Conservation (phyloP, 2,329 filamentous ascomycete genomes). For the Trematosphaeria pertusa region DNA sequence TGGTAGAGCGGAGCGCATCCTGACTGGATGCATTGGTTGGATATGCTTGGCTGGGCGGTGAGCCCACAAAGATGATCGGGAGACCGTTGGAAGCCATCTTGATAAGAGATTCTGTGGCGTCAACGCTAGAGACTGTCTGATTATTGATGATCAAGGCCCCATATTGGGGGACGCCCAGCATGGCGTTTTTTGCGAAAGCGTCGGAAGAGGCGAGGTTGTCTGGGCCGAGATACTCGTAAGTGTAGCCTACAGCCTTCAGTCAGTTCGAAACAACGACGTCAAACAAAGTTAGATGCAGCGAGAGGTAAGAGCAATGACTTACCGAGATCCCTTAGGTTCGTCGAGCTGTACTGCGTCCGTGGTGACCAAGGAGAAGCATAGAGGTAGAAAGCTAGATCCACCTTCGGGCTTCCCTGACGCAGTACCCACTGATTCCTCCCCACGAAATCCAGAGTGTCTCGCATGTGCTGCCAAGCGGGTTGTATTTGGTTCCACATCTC, state of each 20-base stretch:
- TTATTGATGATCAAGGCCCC: slow-evolving; percentile 53
- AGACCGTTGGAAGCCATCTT: slow-evolving; percentile 49
- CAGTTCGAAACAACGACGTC: not conserved
- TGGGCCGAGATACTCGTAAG: slow-evolving; percentile 55
- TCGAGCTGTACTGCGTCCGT: slow-evolving; percentile 14
- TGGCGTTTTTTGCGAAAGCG: slow-evolving; percentile 45
- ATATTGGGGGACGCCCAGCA: slow-evolving; percentile 53
- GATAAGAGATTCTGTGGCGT: slow-evolving; percentile 42
- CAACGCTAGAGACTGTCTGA: slow-evolving; percentile 44
- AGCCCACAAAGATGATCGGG: slow-evolving; percentile 50
- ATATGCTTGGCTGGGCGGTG: slow-evolving; percentile 20
- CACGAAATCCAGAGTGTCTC: slow-evolving; percentile 48
- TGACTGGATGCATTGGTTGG: slow-evolving; percentile 26
- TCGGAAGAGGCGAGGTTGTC: slow-evolving; percentile 52
- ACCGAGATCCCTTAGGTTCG: slow-evolving; percentile 18
- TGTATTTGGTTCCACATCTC: slow-evolving; percentile 51
- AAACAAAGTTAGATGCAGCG: not conserved
- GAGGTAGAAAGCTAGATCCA: slow-evolving; percentile 53
- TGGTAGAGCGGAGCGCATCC: slow-evolving; percentile 19
- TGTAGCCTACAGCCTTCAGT: slow-evolving; percentile 38
- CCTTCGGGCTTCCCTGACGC: slow-evolving; percentile 49
- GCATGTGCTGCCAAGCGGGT: slow-evolving; percentile 52
- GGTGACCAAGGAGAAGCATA: slow-evolving; percentile 19
- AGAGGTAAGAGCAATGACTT: not conserved
- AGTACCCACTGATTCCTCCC: slow-evolving; percentile 48